Evolutionary conservation across 768 basidiomycete genomes (phyloP), one percentile per base, ranked within the genome.

Genomic region (Antrodiella citrinella): DNA sequence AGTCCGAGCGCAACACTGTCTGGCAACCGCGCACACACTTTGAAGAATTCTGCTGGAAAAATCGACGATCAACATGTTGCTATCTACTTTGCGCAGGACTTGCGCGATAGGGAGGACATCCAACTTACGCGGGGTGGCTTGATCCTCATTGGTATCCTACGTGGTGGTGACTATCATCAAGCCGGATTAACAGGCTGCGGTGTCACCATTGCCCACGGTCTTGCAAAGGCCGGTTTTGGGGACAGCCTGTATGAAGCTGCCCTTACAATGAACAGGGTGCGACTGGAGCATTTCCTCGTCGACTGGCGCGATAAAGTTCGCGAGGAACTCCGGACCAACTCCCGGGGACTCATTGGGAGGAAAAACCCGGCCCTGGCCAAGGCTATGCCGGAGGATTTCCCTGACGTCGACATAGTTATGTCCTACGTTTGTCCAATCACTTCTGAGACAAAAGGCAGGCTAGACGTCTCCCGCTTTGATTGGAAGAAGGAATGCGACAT

Each of bases 151-250:
- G 91, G 83, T 2, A 72, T 94, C 1, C 72, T 93, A 58, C 82
- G 82, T n/a, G 93, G 93, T 0, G 93, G 93, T 0, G 93, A 97
- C 64, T 97, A 96, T 57, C 77, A 87, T 47, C 78, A 80, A 45
- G 84, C 73, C 12, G 87, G 87, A 15, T 67, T 90, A 5, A 61
- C 70, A 7, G 73, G 83, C 4, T 89, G 83, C 57, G 91, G 91
- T 2, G 68, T 77, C 19, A 75, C 74, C 19, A 90, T 80, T 44
- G 81, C 92, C 0, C 80, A 82, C 44, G 91, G 77, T 10, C 78
- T 97, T 1, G 90, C 91, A 0, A 78, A 78, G 54, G 86, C 84
- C 50, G 91, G 91, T 1, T 83, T 92, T 51, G 86, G 90, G 0
- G 82, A 90, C 58, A 68, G 75, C 15, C 72, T 91, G 9, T 67